Evolutionary conservation across 257 asterid genomes (phyloP), one percentile per base, ranked within the genome.

Genomic region (Eustoma russellianum): DNA sequence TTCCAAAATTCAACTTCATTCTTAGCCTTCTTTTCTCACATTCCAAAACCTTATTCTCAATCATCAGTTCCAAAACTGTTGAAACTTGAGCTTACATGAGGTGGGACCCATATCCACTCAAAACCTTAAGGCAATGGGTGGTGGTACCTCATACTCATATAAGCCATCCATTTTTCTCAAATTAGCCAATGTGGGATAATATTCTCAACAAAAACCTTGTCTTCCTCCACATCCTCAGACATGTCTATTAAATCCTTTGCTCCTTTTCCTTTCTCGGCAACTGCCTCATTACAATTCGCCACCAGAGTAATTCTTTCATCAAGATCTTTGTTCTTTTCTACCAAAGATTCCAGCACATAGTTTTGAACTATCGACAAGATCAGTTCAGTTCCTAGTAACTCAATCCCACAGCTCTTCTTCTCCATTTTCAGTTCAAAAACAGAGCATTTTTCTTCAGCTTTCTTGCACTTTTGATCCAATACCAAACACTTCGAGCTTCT

Each of bases 21-120:
- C 60, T 77, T 83, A 40, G 79, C 80, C 57, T 56, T 73, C 33
- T 63, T 71, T 77, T 80, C 71, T 75, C 88, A 41, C 70, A 64
- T 13, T 73, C 77, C 75, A 79, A 55, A 53, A 74, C 84, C 45
- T 62, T 69, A 53, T 73, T 85, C 67, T 77, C 83, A 30, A 67
- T 59, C 82, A 77, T 62, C 78, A 75, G 65, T 46, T 53, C 59
- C 13, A 69, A 48, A 51, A n/a, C n/a, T n/a, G n/a, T n/a, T n/a
- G n/a, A n/a, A n/a, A n/a, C n/a, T n/a, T n/a, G n/a, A n/a, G n/a
- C n/a, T n/a, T n/a, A n/a, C n/a, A n/a, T n/a, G n/a, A n/a, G n/a
- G n/a, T n/a, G n/a, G n/a, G n/a, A n/a, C n/a, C n/a, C n/a, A n/a
- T n/a, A n/a, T n/a, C n/a, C n/a, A n/a, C n/a, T n/a, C n/a, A n/a